Conservation (phyloP, 1,139 yeast genomes). For the Sugiyamaella neomexicana region DNA sequence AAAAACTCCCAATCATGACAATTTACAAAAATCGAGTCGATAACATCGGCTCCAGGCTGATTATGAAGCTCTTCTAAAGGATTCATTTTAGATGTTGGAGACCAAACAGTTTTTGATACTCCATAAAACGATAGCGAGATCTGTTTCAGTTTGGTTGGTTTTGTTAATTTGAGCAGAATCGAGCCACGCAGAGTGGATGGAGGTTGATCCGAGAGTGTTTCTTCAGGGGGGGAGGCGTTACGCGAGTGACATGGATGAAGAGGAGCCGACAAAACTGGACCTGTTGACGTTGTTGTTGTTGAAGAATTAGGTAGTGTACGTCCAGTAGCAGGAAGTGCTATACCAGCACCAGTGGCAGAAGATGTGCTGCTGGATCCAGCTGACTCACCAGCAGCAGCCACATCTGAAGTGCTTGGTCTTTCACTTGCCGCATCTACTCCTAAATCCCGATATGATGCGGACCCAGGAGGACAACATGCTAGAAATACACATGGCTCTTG, state of each 20-base stretch:
- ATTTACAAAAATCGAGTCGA: slow-evolving; percentile 37
- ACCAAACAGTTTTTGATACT: slow-evolving; percentile 78
- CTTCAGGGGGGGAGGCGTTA: slow-evolving; percentile 5
- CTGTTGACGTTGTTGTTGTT: too few relatives aligned
- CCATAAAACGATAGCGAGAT: slow-evolving; percentile 67
- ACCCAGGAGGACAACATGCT: slow-evolving; percentile 28
- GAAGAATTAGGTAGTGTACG: too few relatives aligned
- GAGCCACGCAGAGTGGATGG: slow-evolving; percentile 80
- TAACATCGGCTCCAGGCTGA: slow-evolving; percentile 36
- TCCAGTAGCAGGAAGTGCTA: neutral
- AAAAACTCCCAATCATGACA: slow-evolving; percentile 42
- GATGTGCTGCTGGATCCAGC: neutral
- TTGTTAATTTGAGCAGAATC: slow-evolving; percentile 65
- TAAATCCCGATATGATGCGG: slow-evolving; percentile 15
- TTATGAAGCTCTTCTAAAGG: slow-evolving; percentile 25
- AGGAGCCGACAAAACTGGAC: neutral
- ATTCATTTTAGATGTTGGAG: slow-evolving; percentile 37
- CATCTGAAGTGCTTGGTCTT: neutral
- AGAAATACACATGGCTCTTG: slow-evolving; percentile 40
- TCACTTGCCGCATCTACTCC: slow-evolving; percentile 13
- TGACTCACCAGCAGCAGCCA: neutral
- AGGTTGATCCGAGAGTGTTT: slow-evolving; percentile 48
- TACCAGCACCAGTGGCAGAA: neutral
- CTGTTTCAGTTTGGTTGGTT: slow-evolving; percentile 68
- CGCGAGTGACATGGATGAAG: slow-evolving; percentile 10